phyloP scores from a whole-genome alignment of 306 rosid species.

The Cicer chorassanicum region DNA sequence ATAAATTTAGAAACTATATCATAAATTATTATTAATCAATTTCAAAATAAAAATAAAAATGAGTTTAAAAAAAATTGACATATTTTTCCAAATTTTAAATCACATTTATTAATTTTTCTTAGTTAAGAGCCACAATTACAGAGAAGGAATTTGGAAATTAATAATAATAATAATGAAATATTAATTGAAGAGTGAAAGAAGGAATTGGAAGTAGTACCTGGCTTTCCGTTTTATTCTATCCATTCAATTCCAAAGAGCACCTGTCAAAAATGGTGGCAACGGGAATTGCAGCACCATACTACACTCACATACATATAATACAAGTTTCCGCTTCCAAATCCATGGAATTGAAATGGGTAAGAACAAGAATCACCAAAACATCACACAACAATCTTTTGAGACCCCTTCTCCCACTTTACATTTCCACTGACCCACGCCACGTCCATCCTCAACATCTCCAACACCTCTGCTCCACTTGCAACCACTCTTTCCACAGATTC shows the following conservation, averaged over 20 bases:
- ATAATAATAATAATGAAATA: too few species aligned
- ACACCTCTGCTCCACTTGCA: constrained; percentile 61
- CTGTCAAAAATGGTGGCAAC: constrained; percentile 41
- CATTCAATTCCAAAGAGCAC: background rate
- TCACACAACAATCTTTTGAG: constrained; percentile 5
- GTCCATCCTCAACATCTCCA: constrained; percentile 56
- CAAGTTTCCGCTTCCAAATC: constrained; percentile 38
- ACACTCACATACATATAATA: constrained; percentile 1
- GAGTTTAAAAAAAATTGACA: too few species aligned
- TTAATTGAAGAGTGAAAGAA: too few species aligned
- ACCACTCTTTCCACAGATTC: constrained; percentile 58
- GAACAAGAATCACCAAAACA: constrained; percentile 36
- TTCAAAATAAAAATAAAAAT: too few species aligned
- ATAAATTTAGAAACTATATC: too few species aligned
- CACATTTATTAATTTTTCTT: too few species aligned
- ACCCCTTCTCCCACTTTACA: constrained; percentile 58
- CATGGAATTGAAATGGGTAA: constrained; percentile 62
- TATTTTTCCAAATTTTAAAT: too few species aligned
- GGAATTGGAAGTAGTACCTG: background rate
- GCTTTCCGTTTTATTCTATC: constrained; percentile 22
- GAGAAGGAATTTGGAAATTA: too few species aligned
- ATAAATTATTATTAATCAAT: too few species aligned
- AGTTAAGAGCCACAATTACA: too few species aligned
- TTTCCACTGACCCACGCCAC: constrained; percentile 66
- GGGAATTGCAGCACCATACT: constrained; percentile 8